Evolutionary conservation across 2,329 filamentous ascomycete genomes (phyloP).

Genomic region (Monosporascus sp.): DNA sequence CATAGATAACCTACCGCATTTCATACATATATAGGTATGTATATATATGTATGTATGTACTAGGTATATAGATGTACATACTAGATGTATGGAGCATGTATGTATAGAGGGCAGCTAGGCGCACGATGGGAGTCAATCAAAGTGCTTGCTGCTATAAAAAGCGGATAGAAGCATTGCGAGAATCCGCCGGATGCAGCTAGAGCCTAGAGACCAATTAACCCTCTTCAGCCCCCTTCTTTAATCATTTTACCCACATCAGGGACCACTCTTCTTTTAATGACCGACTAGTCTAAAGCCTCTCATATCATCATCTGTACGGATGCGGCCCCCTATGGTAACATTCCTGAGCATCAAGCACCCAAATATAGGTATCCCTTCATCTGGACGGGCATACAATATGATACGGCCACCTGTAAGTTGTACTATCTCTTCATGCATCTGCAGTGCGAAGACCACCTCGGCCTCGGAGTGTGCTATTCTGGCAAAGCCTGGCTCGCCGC

Average conservation of each 20-base stretch:
- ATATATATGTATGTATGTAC: background rate
- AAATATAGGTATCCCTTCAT: too few relatives aligned
- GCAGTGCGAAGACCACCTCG: background rate
- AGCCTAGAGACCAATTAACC: background rate
- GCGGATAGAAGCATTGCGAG: background rate
- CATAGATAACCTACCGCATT: too few relatives aligned
- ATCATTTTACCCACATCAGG: too few relatives aligned
- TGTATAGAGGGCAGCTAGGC: background rate
- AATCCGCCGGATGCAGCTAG: background rate
- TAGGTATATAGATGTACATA: background rate
- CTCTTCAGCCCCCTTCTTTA: too few relatives aligned
- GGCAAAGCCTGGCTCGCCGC: background rate
- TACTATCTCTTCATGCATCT: background rate
- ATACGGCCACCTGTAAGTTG: background rate
- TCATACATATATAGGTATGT: too few relatives aligned
- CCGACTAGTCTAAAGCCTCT: too few relatives aligned
- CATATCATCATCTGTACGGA: too few relatives aligned
- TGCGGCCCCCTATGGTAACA: too few relatives aligned
- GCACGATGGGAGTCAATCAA: background rate
- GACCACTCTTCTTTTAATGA: too few relatives aligned
- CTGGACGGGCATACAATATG: too few relatives aligned
- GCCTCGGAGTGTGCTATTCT: background rate
- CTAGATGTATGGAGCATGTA: background rate
- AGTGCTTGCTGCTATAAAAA: background rate
- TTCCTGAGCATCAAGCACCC: background rate